A percentile compares a stretch with the other conserved stretches of the same genome.
Conservation (phyloP, 768 basidiomycete genomes). For the Candolleomyces efflorescens region DNA sequence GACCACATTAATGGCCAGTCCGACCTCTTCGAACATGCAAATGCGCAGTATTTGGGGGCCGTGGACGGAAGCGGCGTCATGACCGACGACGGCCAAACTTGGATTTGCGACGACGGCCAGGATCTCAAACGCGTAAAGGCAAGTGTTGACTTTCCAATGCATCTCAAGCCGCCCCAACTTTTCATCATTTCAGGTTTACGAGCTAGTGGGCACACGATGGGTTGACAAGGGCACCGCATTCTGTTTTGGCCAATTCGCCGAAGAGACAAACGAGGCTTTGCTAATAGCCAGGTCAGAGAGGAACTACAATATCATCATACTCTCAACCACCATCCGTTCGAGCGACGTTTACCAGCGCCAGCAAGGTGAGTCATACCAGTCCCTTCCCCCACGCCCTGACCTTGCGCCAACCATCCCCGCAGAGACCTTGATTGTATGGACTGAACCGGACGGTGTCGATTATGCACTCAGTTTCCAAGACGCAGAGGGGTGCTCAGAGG, state of each 20-base stretch:
- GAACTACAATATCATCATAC: slow-evolving; percentile 66
- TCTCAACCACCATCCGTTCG: slow-evolving; percentile 75
- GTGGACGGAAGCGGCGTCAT: slow-evolving; percentile 28
- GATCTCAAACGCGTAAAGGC: slow-evolving; percentile 87
- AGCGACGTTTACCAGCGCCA: slow-evolving; percentile 86
- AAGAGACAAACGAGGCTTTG: slow-evolving; percentile 70
- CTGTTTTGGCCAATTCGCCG: slow-evolving; percentile 85
- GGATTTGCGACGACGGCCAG: slow-evolving; percentile 59
- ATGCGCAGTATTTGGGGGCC: slow-evolving; percentile 26
- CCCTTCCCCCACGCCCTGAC: not conserved
- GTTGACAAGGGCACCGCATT: slow-evolving; percentile 96
- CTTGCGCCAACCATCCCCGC: slow-evolving; percentile 7
- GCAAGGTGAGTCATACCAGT: slow-evolving; percentile 55
- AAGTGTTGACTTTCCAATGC: slow-evolving; percentile 24
- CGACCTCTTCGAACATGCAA: slow-evolving; percentile 43
- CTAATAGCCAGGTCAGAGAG: slow-evolving; percentile 82
- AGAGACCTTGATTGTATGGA: slow-evolving; percentile 99
- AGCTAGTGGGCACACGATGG: slow-evolving; percentile 89
- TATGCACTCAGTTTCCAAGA: slow-evolving; percentile 98
- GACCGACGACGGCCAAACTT: slow-evolving; percentile 57
- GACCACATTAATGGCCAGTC: slow-evolving; percentile 37
- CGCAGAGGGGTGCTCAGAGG: slow-evolving; percentile 89
- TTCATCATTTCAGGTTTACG: slow-evolving; percentile 71
- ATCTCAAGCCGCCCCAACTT: slow-evolving; percentile 10
- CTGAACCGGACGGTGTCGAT: slow-evolving; percentile 90